Evolutionary conservation across 352 stramenopile genomes (phyloP), one percentile per base, ranked within the genome.

Genomic region (Pythium dissotocum): DNA sequence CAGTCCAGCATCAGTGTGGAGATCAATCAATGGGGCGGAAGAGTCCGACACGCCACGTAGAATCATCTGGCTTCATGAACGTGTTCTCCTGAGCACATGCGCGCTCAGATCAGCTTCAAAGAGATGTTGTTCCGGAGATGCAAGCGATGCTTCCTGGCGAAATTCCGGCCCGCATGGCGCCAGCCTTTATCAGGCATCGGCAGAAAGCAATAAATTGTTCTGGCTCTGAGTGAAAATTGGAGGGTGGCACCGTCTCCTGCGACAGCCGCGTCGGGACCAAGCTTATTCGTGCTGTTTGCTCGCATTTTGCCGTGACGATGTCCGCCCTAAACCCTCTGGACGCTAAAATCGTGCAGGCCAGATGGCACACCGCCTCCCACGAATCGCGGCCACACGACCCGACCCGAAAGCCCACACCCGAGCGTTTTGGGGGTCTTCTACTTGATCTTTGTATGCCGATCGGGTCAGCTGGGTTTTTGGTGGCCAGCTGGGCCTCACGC

Each of bases 401-500:
- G 44, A 30, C 44, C 44, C 44, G 44, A 30, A 28, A 42, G 36
- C 36, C 36, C 30, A 8, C 52, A 21, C 9, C 18, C 24, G 13
- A 16, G 44, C 18, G 24, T 75, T 75, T 67, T 67, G 62, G 62
- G 24, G 68, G 63, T 75, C 68, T 70, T 56, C 70, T 70, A 64
- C 68, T 75, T 70, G 62, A 60, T 63, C 32, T 75, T 67, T 65
- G 62, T 70, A 69, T 67, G n/a, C 1, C 32, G 14, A 26, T 26
- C 21, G 52, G 51, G 49, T 61, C 48, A 54, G 53, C 63, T 59
- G 62, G 67, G 67, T 68, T 67, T 67, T 1, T n/a, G 26, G 21
- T 6, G 40, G 6, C 49, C 61, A 59, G 32, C 57, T 67, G 56
- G 58, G 32, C 35, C 52, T 46, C 21, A 16, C 51, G 21, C 9